Percentiles rank a stretch among this genome's conserved stretches.
phyloP scores from a whole-genome alignment of 257 asterid species.

The Voacanga thouarsii region DNA sequence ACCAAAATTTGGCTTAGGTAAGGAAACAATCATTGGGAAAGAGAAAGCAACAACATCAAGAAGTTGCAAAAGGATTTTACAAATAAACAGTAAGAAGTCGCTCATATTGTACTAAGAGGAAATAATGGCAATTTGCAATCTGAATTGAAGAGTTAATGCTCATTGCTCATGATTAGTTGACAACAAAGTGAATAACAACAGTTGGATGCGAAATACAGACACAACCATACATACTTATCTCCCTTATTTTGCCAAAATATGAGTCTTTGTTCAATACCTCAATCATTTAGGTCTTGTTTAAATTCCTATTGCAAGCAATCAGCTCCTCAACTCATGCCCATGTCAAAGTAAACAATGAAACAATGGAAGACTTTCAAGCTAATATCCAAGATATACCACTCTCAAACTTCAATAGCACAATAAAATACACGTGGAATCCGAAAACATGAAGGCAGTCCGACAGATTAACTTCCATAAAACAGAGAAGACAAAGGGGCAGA shows the following conservation, averaged over 20 bases:
- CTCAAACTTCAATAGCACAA: neutral
- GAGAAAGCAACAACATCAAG: neutral
- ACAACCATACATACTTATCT: neutral
- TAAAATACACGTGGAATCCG: neutral
- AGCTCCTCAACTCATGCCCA: neutral
- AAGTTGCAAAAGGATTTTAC: neutral
- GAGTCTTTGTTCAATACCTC: neutral
- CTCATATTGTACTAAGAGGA: neutral
- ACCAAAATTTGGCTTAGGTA: conserved; percentile 15
- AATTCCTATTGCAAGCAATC: neutral
- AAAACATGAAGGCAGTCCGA: neutral
- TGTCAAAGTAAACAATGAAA: too few relatives aligned
- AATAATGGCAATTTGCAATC: neutral
- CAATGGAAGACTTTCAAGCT: neutral
- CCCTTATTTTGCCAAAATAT: neutral
- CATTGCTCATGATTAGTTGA: conserved; percentile 6
- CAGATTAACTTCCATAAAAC: neutral
- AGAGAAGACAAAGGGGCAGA: conserved; percentile 2
- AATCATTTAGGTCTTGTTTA: neutral
- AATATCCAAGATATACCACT: neutral
- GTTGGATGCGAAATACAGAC: neutral
- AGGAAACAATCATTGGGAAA: conserved; percentile 20
- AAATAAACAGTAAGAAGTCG: neutral
- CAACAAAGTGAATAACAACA: neutral
- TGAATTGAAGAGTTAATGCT: neutral